Evolutionary conservation across 768 basidiomycete species (phyloP), one percentile per base, ranked within the genome.

Genomic region (Sarcodon aspratus): DNA sequence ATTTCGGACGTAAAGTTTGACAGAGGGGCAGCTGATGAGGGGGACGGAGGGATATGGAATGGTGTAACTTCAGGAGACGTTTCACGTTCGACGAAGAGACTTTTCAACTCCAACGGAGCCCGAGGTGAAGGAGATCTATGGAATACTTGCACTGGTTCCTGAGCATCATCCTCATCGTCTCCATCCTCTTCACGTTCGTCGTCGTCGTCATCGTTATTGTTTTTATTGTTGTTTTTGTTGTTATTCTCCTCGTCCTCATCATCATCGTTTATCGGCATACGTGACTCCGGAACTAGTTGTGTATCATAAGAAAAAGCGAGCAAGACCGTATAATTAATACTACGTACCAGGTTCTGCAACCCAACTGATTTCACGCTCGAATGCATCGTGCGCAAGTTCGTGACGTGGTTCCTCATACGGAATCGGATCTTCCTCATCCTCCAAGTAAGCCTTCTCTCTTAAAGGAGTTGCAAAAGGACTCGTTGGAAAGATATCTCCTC

Each of bases 391-490:
- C 53, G 9, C 58, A 55, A 33, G 55, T 57, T 33, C 57, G 47
- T 27, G 21, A 5, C 21, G 21, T 34, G 58, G 31, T 27, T 63
- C 55, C n/a, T 58, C 58, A 44, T 59, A 61, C 33, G 54, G 53
- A 27, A 85, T 79, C 56, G 79, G 72, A 50, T 87, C 84, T 51
- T 82, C 85, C 17, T 88, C 76, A 6, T 73, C 84, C 13, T 85
- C 83, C 18, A 79, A 72, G 45, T 73, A 62, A 35, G 70, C 63
- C 38, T 71, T 70, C 61, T 88, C 87, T 62, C 76, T 79, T 46
- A 84, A 59, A 0, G 85, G 87, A 3, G 79, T 79, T 9, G 74
- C 75, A 56, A 86, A 87, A 11, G 86, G 84, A 60, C 82, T 89
- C 31, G 71, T 76, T 6, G 81, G 76, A 62, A 80, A 80, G 11